Conservation (phyloP, 257 asterid species). For the Osmanthus fragrans region DNA sequence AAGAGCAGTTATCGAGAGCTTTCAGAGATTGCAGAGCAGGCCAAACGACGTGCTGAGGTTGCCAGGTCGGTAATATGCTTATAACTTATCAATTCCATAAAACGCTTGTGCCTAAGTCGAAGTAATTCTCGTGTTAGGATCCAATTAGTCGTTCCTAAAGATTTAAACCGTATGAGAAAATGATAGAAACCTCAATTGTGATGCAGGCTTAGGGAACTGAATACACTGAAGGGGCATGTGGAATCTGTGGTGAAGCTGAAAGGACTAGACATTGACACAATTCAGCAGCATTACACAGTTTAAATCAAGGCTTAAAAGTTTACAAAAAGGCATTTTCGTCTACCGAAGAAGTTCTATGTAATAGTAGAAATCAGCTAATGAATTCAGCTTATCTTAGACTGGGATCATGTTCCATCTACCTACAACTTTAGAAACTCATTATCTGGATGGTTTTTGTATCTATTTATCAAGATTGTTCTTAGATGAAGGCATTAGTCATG, state of each 20-base stretch:
- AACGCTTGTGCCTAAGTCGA: background rate
- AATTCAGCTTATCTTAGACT: background rate
- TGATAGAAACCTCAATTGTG: background rate
- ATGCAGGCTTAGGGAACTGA: conserved; percentile 75
- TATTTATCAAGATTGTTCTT: background rate
- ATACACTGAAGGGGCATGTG: conserved; percentile 91
- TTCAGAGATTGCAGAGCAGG: conserved; percentile 91
- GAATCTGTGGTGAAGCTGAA: conserved; percentile 96
- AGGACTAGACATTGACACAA: conserved; percentile 86
- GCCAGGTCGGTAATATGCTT: conserved; percentile 54
- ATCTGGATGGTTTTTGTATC: background rate
- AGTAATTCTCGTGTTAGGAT: background rate
- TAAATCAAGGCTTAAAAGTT: conserved; percentile 24
- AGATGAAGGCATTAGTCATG: background rate
- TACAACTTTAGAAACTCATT: background rate
- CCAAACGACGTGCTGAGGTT: conserved; percentile 86
- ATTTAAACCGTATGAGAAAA: background rate
- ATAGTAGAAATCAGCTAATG: conserved; percentile 1
- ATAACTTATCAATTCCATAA: background rate
- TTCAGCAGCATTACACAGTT: conserved; percentile 88
- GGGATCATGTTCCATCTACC: background rate
- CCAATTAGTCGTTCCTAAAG: background rate
- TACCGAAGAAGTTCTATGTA: conserved; percentile 16
- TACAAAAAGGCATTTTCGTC: background rate
- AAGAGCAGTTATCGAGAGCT: conserved; percentile 85